Base-by-base conservation (phyloP, 306 rosid species). In the Abrus pulchellus region DNA sequence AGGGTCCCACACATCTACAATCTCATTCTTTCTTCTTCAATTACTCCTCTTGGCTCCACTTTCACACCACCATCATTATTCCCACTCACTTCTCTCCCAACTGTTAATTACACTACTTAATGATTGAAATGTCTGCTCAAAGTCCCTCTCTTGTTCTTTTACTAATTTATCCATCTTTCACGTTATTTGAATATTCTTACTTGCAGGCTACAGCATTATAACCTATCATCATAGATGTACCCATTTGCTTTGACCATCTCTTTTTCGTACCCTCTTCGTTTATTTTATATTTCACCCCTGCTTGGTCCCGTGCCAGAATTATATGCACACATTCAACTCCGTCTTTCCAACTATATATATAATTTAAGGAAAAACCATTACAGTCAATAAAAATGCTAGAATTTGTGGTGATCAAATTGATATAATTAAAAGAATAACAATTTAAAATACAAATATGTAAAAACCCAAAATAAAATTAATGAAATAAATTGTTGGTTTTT, bases 61-160 rank as follows among this genome's bases (percentile, higher is more conserved):
- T 7, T 81, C 87, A 76, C 85, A 75, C 82, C 3, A 28, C 11
- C 82, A 85, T 88, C 89, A 88, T 88, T 75, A 75, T 2, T 72
- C 75, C 89, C 89, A 81, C 88, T 83, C 9, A 28, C 87, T 20
- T 2, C 30, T 1, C 43, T 33, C 52, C 55, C 87, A 53, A 73
- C 85, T 66, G 3, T 66, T 65, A 59, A 66, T 67, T 59, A 45
- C 52, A 28, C 75, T 5, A 1, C 70, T 73, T 64, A 61, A 75
- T 87, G 2, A 80, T 69, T 75, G 9, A 14, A 40, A 10, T 71
- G 68, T 49, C 54, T 29, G 27, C 59, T 57, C 68, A n/a, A 3
- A 60, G 2, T 73, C 73, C 13, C 13, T 9, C 54, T 38, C 1
- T 14, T 3, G 3, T 20, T 6, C 65, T 78, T 68, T 80, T 73